Base-by-base conservation (phyloP, 2,329 filamentous ascomycete species). In the Calonectria multiphialidica region DNA sequence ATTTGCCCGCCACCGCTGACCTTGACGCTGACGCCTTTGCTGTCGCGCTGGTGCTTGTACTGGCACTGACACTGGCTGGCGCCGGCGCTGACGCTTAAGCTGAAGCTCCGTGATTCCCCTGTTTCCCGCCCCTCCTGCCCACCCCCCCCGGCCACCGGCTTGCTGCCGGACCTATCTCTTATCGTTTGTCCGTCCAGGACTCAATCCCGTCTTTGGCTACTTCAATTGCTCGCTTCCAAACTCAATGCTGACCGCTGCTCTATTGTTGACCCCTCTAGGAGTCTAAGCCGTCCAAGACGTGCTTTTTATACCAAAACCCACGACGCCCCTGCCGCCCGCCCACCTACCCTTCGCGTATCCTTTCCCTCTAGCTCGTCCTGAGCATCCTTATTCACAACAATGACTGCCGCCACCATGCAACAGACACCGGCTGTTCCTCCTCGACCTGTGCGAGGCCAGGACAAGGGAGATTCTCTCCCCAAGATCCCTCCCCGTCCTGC, bases 401-500 rank as follows among this genome's bases (percentile, higher is more conserved):
- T 90, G 87, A 87, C 89, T 76, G 82, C 88, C 77, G 82, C 88
- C 73, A 84, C 86, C 64, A 87, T 87, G 83, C 86, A 87, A 76
- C 78, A 83, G 81, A 84, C 85, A 66, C 90, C 90, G n/a, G 79
- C 80, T 67, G 85, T 92, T 70, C 90, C 90, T 59, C 89, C 90
- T 77, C 88, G 90, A 74, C 90, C 90, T 12, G 83, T 84, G 47
- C 87, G 87, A 80, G 84, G 82, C 75, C 85, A 87, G 76, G 89
- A 89, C 65, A 87, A 85, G 74, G 83, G 85, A 71, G 81, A 84
- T 65, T 77, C 65, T 68, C 78, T 90, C 49, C 95, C 96, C 73
- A 91, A 90, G 80, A 89, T 98, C 61, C 96, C 96, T 75, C 93
- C 95, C 73, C 94, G 96, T 74, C 96, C 96, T 5, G 76, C 82